phyloP scores from a whole-genome alignment of 345 rosid species.

The Euphorbia pulcherrima region DNA sequence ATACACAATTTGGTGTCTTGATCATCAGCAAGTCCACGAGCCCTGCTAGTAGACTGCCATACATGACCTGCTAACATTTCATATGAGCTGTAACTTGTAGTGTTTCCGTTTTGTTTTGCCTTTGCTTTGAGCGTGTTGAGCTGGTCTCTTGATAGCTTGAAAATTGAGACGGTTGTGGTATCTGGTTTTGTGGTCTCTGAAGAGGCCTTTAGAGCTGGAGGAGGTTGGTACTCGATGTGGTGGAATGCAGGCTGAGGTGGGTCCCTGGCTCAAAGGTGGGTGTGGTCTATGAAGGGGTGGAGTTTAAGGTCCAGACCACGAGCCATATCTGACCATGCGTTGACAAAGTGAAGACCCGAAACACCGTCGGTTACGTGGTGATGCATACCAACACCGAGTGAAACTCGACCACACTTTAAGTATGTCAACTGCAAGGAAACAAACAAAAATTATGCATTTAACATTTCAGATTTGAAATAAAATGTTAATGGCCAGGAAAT shows the following conservation, averaged over 20 bases:
- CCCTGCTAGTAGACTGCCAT: slow-evolving; percentile 71
- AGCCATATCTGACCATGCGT: slow-evolving; percentile 91
- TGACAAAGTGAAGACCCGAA: slow-evolving; percentile 92
- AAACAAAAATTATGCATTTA: background rate
- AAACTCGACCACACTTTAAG: slow-evolving; percentile 90
- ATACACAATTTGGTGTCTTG: slow-evolving; percentile 74
- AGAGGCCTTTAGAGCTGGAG: slow-evolving; percentile 52
- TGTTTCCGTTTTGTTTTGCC: slow-evolving; percentile 72
- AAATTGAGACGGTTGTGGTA: slow-evolving; percentile 51
- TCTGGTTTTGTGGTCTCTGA: slow-evolving; percentile 29
- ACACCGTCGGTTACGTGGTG: slow-evolving; percentile 91
- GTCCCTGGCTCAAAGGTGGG: slow-evolving; percentile 75
- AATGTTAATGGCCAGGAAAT: background rate
- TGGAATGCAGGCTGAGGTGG: slow-evolving; percentile 73
- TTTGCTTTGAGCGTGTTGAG: slow-evolving; percentile 70
- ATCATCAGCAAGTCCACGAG: slow-evolving; percentile 61
- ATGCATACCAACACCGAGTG: slow-evolving; percentile 98
- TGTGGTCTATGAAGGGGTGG: slow-evolving; percentile 82
- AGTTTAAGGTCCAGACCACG: slow-evolving; percentile 68
- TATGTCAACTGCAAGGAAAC: slow-evolving; percentile 52
- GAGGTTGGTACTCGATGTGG: slow-evolving; percentile 80
- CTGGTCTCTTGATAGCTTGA: slow-evolving; percentile 61
- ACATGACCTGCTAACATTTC: slow-evolving; percentile 94
- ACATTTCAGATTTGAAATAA: background rate
- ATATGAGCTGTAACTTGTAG: slow-evolving; percentile 66